Base-by-base conservation (phyloP, 345 rosid species). In the Noccaea bulbosa region DNA sequence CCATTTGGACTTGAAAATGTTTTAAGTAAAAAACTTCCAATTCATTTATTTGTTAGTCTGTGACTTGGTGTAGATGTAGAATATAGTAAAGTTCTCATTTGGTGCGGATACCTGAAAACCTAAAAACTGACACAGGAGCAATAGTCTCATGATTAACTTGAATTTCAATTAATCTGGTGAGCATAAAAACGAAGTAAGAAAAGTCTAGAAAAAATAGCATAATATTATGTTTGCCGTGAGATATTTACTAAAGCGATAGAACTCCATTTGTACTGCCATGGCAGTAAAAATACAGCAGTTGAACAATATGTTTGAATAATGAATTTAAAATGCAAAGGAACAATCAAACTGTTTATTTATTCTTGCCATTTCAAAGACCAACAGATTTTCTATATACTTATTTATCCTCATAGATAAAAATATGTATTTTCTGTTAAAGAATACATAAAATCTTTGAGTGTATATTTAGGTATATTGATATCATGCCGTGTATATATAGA, bases 381-480 rank as follows among this genome's bases (percentile, higher is more conserved):
- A 27, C 24, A 6, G 9, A 30, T 30, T 51, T 7, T 51, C 3
- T 51, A 51, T n/a, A 33, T n/a, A 53, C 59, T 32, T n/a, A 52
- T 11, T n/a, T 33, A 3, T 30, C 40, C 40, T 33, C 8, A 0
- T 34, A n/a, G 40, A n/a, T 7, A 27, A 1, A 4, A 27, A 27
- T 27, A 27, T 27, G 22, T 27, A 27, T 27, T 27, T 27, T 27
- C 4, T 3, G 30, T 27, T 27, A 27, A 27, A 27, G 30, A 27
- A 27, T 27, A 27, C 30, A 27, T 27, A 7, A 12, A 33, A n/a
- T 32, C 6, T 5, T 65, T 10, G 20, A 0, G 35, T 27, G 12
- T 24, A 51, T 22, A 49, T 49, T 38, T 22, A 49, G 58, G 24
- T n/a, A 54, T 68, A 11, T 16, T 60, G 49, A 59, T 17, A 32